Evolutionary conservation across 139 green algal genomes (phyloP).

Genomic region (Tetraselmis chui): DNA sequence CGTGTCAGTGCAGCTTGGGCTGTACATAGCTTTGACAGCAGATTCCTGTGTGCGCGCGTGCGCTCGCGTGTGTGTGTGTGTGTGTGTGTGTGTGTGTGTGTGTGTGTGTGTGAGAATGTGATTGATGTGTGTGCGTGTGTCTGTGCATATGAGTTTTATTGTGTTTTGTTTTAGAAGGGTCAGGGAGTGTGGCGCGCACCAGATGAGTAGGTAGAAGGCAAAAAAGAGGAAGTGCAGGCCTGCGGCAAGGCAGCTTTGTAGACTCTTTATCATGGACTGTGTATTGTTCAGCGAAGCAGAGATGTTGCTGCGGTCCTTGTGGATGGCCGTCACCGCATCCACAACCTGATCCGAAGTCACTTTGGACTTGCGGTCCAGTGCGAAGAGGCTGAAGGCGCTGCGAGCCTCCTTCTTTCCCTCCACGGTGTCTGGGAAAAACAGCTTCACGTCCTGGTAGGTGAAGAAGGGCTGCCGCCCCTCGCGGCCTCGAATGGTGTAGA

Average conservation of each 20-base stretch:
- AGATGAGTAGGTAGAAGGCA: slow-evolving; percentile 44
- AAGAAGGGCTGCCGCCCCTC: background rate
- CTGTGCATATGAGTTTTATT: too few species aligned
- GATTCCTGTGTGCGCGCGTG: too few species aligned
- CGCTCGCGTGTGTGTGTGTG: too few species aligned
- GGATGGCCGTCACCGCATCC: slow-evolving; percentile 31
- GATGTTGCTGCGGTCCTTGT: slow-evolving; percentile 45
- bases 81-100: too few species aligned
- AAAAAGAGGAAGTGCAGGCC: slow-evolving; percentile 37
- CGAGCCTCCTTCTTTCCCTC: background rate
- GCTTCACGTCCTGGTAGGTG: background rate
- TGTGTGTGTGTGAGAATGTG: too few species aligned
- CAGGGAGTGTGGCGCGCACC: slow-evolving; percentile 10
- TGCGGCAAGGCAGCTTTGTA: slow-evolving; percentile 33
- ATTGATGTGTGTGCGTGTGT: too few species aligned
- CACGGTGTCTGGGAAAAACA: background rate
- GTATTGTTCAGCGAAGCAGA: slow-evolving; percentile 34
- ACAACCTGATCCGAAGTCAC: slow-evolving; percentile 8
- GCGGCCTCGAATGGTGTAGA: slow-evolving; percentile 11
- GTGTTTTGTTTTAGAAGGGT: background rate
- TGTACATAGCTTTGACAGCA: too few species aligned
- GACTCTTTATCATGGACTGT: slow-evolving; percentile 33
- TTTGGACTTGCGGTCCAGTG: background rate
- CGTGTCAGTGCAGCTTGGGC: too few species aligned
- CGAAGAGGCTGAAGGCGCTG: background rate